Evolutionary conservation across 164 flowering plant species (phyloP).

Genomic region (Litsea cubeba): DNA sequence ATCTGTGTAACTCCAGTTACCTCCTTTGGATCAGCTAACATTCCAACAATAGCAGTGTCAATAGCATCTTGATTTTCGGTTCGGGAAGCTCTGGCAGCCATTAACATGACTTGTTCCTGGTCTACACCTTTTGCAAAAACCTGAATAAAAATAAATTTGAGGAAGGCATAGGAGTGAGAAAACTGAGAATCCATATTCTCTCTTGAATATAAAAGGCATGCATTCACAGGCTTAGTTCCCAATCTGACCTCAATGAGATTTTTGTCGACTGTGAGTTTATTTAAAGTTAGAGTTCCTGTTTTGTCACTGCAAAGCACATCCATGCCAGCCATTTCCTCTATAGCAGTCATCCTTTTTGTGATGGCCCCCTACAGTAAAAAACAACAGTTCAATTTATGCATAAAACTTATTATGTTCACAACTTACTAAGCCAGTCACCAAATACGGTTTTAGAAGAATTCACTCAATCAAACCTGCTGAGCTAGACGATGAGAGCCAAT

Average conservation of each 20-base stretch:
- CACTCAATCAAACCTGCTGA: conserved; percentile 40
- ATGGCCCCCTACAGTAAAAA: conserved; percentile 70
- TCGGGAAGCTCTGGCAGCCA: conserved; percentile 56
- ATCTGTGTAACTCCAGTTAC: conserved; percentile 20
- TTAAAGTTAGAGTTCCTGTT: conserved; percentile 83
- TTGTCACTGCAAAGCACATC: conserved; percentile 94
- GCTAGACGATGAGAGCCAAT: conserved; percentile 67
- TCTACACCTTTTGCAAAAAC: conserved; percentile 59
- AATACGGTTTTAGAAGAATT: background rate
- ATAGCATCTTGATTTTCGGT: conserved; percentile 57
- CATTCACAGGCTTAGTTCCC: background rate
- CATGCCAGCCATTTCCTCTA: conserved; percentile 98
- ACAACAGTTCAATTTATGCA: background rate
- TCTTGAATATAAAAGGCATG: background rate
- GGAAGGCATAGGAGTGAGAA: background rate
- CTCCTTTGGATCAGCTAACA: conserved; percentile 69
- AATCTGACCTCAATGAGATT: conserved; percentile 73
- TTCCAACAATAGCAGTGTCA: conserved; percentile 49
- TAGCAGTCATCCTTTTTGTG: conserved; percentile 94
- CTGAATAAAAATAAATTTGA: conserved; percentile 17
- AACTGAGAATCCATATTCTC: background rate
- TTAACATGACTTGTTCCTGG: conserved; percentile 37
- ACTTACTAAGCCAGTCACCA: background rate
- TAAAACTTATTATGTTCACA: background rate
- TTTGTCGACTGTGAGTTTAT: conserved; percentile 79